Percentiles rank a stretch among this genome's conserved stretches.
phyloP scores from a whole-genome alignment of 164 flowering plant species.

The Vitis rotundifolia region DNA sequence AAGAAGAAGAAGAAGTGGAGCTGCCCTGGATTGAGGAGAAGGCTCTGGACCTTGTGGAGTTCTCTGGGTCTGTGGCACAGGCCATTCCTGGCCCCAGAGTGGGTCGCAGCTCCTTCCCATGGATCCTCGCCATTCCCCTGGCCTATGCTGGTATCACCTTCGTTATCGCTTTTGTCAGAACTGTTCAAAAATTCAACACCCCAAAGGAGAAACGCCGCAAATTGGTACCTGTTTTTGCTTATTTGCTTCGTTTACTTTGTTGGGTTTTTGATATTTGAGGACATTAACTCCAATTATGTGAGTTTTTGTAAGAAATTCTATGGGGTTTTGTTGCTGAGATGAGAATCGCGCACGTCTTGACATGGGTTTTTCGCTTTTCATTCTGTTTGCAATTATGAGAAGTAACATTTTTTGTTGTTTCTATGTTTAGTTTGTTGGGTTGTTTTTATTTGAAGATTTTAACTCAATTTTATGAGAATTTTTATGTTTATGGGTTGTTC shows the following conservation, averaged over 20 bases:
- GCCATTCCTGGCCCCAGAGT: slow-evolving; percentile 94
- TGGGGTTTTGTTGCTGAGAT: not conserved
- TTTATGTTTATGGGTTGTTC: no score
- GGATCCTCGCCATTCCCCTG: slow-evolving; percentile 82
- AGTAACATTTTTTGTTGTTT: no score
- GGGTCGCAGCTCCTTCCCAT: slow-evolving; percentile 73
- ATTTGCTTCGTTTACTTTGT: not conserved
- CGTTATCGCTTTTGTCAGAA: slow-evolving; percentile 71
- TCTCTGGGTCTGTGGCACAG: slow-evolving; percentile 86
- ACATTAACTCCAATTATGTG: not conserved
- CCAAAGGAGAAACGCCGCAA: slow-evolving; percentile 61
- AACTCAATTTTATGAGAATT: no score
- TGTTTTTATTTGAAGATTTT: no score
- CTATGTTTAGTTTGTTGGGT: no score
- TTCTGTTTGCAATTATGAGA: no score
- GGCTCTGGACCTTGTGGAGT: slow-evolving; percentile 89
- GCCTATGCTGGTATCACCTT: slow-evolving; percentile 75
- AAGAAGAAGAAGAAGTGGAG: slow-evolving; percentile 62
- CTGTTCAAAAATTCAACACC: slow-evolving; percentile 67
- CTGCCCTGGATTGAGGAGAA: slow-evolving; percentile 97
- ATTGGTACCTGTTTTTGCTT: slow-evolving; percentile 41
- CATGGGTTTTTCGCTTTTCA: no score
- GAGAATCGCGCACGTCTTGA: no score
- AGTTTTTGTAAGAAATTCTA: not conserved
- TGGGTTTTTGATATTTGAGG: not conserved